Percentiles rank a stretch among this genome's conserved stretches.
phyloP scores from a whole-genome alignment of 345 rosid genomes.

The Pugionium dolabratum region DNA sequence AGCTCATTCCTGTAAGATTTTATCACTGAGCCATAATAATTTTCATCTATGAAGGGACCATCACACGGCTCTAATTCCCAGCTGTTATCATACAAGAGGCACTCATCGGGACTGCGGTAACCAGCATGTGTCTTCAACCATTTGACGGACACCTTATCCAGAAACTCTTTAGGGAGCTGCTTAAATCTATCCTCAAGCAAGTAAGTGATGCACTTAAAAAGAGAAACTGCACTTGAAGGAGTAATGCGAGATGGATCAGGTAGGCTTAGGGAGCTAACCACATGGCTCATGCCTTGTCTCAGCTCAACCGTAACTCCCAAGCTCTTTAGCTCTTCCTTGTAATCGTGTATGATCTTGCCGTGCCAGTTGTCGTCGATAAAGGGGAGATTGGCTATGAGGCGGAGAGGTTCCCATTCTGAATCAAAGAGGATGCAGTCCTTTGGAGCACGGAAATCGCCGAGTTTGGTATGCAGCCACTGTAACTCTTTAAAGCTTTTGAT shows the following conservation, averaged over 20 bases:
- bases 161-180: slow-evolving; percentile 41
- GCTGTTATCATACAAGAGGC: slow-evolving; percentile 47
- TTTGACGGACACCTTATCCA: slow-evolving; percentile 38
- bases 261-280: slow-evolving; percentile 45
- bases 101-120: slow-evolving; percentile 51
- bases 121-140: slow-evolving; percentile 67
- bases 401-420: slow-evolving; percentile 58
- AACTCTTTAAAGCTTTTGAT: slow-evolving; percentile 42
- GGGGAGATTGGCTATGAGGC: slow-evolving; percentile 56
- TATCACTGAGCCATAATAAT: slow-evolving; percentile 50
- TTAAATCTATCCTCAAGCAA: slow-evolving; percentile 30
- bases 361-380: slow-evolving; percentile 57
- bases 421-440: slow-evolving; percentile 56
- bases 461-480: slow-evolving; percentile 61
- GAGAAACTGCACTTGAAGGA: slow-evolving; percentile 42
- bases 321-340: slow-evolving; percentile 48
- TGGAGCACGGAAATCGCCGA: slow-evolving; percentile 59
- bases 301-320: slow-evolving; percentile 49
- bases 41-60: slow-evolving; percentile 78
- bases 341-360: slow-evolving; percentile 50
- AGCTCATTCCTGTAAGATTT: slow-evolving; percentile 47
- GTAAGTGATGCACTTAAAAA: slow-evolving; percentile 50
- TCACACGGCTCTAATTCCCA: slow-evolving; percentile 54
- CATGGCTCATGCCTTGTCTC: slow-evolving; percentile 52
- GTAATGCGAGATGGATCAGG: slow-evolving; percentile 42